phyloP scores from a whole-genome alignment of 495 filamentous ascomycete species.

The Cladorrhinum samala region DNA sequence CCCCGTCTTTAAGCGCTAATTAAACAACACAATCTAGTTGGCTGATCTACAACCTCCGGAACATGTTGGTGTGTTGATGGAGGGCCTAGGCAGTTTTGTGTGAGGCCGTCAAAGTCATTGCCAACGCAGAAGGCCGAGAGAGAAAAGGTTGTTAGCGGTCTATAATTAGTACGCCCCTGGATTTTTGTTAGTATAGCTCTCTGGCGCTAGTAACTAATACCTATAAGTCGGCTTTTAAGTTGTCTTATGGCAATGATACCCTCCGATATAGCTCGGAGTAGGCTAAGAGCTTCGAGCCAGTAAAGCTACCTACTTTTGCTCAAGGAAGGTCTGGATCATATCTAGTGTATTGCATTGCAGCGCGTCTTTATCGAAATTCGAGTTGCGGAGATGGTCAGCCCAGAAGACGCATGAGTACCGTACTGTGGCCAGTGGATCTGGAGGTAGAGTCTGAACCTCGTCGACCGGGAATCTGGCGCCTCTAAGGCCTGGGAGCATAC shows the following conservation, averaged over 20 bases:
- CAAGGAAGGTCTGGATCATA: slow-evolving; percentile 2
- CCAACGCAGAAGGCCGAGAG: too few relatives aligned
- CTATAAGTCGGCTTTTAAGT: slow-evolving; percentile 8
- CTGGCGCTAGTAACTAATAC: background rate
- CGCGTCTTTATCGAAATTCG: background rate
- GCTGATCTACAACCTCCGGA: too few relatives aligned
- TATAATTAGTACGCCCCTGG: background rate
- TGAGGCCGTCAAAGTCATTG: too few relatives aligned
- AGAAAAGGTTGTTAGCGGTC: background rate
- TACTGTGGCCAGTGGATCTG: slow-evolving; percentile 8
- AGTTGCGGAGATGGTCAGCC: background rate
- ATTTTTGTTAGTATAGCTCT: background rate
- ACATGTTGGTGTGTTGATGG: too few relatives aligned
- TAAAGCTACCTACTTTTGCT: slow-evolving; percentile 21
- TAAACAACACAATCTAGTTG: too few relatives aligned
- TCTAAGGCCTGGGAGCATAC: too few relatives aligned
- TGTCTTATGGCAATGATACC: slow-evolving; percentile 17
- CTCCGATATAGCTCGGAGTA: slow-evolving; percentile 24
- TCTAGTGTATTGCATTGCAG: slow-evolving; percentile 1
- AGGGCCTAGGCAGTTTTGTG: too few relatives aligned
- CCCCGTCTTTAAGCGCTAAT: too few relatives aligned
- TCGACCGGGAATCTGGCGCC: background rate
- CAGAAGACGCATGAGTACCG: slow-evolving; percentile 6
- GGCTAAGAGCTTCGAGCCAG: slow-evolving; percentile 23
- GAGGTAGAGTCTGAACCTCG: background rate